Percentiles rank a stretch among this genome's conserved stretches.
These are phyloP conservation scores for Tothia fuscella DNA, from an alignment of 2,329 filamentous ascomycete genomes.

Conservation along the genomic window DNA sequence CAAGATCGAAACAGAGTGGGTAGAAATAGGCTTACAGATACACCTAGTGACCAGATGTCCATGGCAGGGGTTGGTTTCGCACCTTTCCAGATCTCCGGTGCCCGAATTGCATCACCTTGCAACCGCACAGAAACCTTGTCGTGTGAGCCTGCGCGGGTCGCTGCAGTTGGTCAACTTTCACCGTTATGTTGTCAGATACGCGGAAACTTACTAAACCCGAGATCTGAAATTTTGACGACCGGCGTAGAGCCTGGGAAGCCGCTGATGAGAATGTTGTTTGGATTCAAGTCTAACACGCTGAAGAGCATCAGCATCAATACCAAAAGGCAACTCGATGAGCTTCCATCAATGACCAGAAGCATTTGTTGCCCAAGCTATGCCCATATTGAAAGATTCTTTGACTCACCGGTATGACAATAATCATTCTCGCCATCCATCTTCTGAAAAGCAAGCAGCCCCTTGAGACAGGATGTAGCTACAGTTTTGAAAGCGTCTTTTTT, in stretches of 20 bases:
- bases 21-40: slow-evolving; percentile 1
- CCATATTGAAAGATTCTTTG: neutral
- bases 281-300: slow-evolving; percentile 4
- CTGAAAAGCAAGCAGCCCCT: slow-evolving; percentile 1
- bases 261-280: slow-evolving; percentile 5
- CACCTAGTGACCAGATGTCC: slow-evolving; percentile 7
- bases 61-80: neutral
- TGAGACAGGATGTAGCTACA: slow-evolving; percentile 1
- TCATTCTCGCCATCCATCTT: neutral
- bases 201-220: slow-evolving; percentile 3
- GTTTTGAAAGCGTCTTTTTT: slow-evolving; percentile 4
- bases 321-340: neutral
- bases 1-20: neutral
- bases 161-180: neutral
- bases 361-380: neutral
- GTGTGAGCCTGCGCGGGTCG: neutral
- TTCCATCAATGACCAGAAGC: neutral
- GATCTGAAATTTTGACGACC: slow-evolving; percentile 5
- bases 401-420: slow-evolving; percentile 1
- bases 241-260: slow-evolving; percentile 2
- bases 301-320: neutral
- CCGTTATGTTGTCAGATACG: neutral
- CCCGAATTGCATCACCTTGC: slow-evolving; percentile 3
- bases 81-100: slow-evolving; percentile 5
- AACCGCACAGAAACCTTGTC: neutral